These are phyloP conservation scores for Cyberlindnera mrakii DNA, from an alignment of 805 yeast species.

Conservation along the genomic window DNA sequence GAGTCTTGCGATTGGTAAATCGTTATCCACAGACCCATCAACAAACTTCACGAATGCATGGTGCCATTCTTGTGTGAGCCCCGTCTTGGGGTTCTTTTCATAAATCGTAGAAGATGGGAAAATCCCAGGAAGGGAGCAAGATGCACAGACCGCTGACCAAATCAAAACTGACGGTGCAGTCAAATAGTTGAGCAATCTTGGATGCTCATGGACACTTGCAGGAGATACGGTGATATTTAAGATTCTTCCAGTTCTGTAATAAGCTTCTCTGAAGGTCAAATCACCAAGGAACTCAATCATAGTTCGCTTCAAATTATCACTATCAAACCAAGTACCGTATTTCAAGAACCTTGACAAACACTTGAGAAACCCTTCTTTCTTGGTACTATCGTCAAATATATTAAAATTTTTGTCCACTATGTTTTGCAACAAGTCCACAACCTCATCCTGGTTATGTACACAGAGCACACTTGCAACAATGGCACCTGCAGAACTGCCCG, in stretches of 20 bases:
- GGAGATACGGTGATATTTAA: constrained; percentile 92
- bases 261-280: constrained; percentile 89
- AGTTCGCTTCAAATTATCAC: constrained; percentile 60
- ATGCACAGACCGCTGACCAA: constrained; percentile 89
- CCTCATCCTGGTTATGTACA: constrained; percentile 71
- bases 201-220: constrained; percentile 86
- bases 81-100: constrained; percentile 75
- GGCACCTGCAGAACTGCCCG: constrained; percentile 96
- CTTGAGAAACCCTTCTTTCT: constrained; percentile 37
- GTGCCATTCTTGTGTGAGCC: constrained; percentile 77
- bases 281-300: constrained; percentile 81
- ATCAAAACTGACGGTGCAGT: constrained; percentile 78
- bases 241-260: constrained; percentile 89
- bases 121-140: constrained; percentile 90
- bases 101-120: constrained; percentile 82
- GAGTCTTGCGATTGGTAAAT: constrained; percentile 81
- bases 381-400: constrained; percentile 39
- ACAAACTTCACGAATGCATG: constrained; percentile 71
- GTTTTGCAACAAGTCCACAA: constrained; percentile 43
- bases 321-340: constrained; percentile 88
- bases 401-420: constrained; percentile 40
- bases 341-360: constrained; percentile 60
- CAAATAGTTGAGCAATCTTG: constrained; percentile 69
- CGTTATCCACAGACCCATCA: constrained; percentile 95
- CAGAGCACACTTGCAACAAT: constrained; percentile 88